These are phyloP conservation scores for Albatrellus ellisii DNA, from an alignment of 768 basidiomycete genomes.

Conservation along the genomic window DNA sequence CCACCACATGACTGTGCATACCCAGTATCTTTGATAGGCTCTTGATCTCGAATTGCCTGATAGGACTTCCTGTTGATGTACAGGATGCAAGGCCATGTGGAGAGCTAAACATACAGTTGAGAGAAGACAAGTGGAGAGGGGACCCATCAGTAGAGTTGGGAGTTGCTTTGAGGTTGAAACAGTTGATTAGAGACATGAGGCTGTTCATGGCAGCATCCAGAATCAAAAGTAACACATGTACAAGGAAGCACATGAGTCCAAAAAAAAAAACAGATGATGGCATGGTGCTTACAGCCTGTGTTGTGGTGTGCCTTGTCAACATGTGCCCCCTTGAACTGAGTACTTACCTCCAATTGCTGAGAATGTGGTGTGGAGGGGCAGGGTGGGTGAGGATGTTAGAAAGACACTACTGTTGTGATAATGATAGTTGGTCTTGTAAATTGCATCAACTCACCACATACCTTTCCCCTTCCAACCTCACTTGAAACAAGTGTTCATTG, in stretches of 20 bases:
- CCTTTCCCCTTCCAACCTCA: no score
- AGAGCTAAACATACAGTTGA: slow-evolving; percentile 13
- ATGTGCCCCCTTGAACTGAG: no score
- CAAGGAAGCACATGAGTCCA: slow-evolving; percentile 2
- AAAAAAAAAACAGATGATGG: background rate
- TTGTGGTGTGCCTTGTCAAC: no score
- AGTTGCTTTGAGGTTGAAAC: slow-evolving; percentile 66
- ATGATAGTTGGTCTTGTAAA: no score
- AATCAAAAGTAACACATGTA: slow-evolving; percentile 46
- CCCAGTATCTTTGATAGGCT: slow-evolving; percentile 19
- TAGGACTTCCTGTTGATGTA: slow-evolving; percentile 20
- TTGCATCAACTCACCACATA: no score
- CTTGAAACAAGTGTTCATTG: no score
- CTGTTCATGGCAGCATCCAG: slow-evolving; percentile 76
- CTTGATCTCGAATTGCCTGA: slow-evolving; percentile 17
- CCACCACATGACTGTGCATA: slow-evolving; percentile 21
- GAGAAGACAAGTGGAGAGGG: slow-evolving; percentile 16
- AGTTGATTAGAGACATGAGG: slow-evolving; percentile 62
- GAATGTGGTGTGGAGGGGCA: no score
- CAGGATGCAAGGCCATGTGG: slow-evolving; percentile 3
- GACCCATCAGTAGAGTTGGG: slow-evolving; percentile 35
- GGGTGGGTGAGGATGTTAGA: no score
- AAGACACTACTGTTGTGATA: no score
- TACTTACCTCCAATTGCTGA: no score
- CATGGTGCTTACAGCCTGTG: slow-evolving; percentile 31